Conservation (phyloP, 805 yeast genomes). For the Grigorovia jiainica region DNA sequence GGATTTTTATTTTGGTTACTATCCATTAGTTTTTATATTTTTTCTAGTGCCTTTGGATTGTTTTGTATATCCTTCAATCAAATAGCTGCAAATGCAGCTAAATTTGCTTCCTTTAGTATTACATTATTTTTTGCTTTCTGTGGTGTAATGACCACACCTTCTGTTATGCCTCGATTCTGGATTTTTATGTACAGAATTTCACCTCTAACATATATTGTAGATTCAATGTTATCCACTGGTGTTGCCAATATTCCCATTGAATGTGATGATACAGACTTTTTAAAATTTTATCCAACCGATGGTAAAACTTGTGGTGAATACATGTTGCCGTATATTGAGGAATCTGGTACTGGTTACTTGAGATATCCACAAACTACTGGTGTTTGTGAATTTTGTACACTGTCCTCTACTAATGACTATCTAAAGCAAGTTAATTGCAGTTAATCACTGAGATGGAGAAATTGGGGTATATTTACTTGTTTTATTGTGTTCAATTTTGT, state of each 20-base stretch:
- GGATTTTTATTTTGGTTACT: slow-evolving; percentile 49
- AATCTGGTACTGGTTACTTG: slow-evolving; percentile 39
- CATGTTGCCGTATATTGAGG: slow-evolving; percentile 31
- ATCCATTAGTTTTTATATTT: slow-evolving; percentile 40
- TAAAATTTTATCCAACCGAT: slow-evolving; percentile 40
- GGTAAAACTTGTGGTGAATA: slow-evolving; percentile 52
- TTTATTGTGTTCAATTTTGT: slow-evolving; percentile 38
- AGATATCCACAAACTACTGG: slow-evolving; percentile 38
- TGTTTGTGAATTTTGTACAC: slow-evolving; percentile 49
- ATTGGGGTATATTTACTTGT: slow-evolving; percentile 48
- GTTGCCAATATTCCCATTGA: slow-evolving; percentile 39
- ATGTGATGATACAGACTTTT: slow-evolving; percentile 42
- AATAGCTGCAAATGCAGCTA: slow-evolving; percentile 54
- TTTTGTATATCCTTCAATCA: slow-evolving; percentile 50
- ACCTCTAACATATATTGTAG: slow-evolving; percentile 62
- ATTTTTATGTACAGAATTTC: slow-evolving; percentile 65
- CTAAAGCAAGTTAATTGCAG: slow-evolving; percentile 37
- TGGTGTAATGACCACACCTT: slow-evolving; percentile 61
- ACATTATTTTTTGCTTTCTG: slow-evolving; percentile 61
- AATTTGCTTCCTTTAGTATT: slow-evolving; percentile 45
- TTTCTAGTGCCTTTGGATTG: slow-evolving; percentile 49
- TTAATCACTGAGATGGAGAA: slow-evolving; percentile 42
- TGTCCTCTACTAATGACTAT: slow-evolving; percentile 46
- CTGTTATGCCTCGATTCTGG: slow-evolving; percentile 66
- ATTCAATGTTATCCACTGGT: slow-evolving; percentile 45